phyloP scores from a whole-genome alignment of 2,329 filamentous ascomycete species.

The Botrytis fragariae region DNA sequence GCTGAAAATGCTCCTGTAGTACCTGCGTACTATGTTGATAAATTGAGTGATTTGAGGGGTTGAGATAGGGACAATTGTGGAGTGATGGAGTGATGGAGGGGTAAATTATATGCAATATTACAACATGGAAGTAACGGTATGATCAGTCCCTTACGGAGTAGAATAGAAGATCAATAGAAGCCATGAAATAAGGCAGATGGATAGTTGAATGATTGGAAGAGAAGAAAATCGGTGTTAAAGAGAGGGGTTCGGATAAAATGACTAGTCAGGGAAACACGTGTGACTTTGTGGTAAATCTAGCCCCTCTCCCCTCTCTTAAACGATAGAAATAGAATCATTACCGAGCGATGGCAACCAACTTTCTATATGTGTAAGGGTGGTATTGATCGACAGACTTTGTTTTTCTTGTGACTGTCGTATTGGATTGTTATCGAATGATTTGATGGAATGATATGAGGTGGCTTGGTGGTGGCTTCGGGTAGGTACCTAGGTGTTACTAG shows the following conservation, averaged over 20 bases:
- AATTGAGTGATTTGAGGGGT: conserved; percentile 69
- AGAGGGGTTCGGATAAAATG: neutral
- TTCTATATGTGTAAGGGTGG: neutral
- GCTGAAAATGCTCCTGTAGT: conserved; percentile 65
- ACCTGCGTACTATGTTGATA: conserved; percentile 81
- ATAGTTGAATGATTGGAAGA: conserved; percentile 1
- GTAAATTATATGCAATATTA: neutral
- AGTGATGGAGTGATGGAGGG: neutral
- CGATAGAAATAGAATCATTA: neutral
- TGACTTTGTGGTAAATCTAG: neutral
- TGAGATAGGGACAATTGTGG: conserved; percentile 21
- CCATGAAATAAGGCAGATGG: neutral
- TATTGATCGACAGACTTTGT: neutral
- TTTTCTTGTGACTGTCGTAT: neutral
- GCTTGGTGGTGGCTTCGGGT: neutral
- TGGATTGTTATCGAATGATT: neutral
- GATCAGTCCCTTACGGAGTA: neutral
- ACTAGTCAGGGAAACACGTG: neutral
- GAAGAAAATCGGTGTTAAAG: neutral
- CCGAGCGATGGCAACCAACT: neutral
- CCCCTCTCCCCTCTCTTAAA: neutral
- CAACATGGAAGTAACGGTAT: neutral
- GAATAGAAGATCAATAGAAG: neutral
- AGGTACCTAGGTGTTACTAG: too few species aligned
- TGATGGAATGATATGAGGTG: neutral